Evolutionary conservation across 331 rosid genomes (phyloP).

Genomic region (Erythrophleum ivorense): DNA sequence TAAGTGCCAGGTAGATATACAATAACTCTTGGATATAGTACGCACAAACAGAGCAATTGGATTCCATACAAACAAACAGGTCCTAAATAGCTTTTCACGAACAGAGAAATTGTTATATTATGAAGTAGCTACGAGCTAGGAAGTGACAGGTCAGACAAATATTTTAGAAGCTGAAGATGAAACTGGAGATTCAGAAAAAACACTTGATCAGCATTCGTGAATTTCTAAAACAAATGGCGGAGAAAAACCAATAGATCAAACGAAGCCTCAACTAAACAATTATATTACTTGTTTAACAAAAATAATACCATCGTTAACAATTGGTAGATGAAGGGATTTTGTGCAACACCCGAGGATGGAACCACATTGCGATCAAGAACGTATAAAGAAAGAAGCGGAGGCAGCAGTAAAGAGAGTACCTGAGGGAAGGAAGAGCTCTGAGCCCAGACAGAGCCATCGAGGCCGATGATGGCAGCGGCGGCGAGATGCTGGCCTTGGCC

Average conservation of each 20-base stretch:
- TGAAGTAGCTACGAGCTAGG: background rate
- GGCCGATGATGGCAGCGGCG: conserved; percentile 82
- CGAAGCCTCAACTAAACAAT: background rate
- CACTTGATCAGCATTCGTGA: background rate
- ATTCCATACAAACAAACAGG: background rate
- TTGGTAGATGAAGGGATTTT: too few species aligned
- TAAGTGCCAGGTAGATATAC: background rate
- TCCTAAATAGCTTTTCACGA: background rate
- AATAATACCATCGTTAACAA: too few species aligned
- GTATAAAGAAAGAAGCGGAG: background rate
- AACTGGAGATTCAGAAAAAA: too few species aligned
- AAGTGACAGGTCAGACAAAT: too few species aligned
- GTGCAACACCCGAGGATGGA: too few species aligned
- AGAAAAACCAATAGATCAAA: background rate
- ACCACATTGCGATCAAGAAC: background rate
- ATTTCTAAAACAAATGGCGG: background rate
- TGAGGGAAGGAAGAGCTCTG: conserved; percentile 88
- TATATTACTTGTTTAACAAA: background rate
- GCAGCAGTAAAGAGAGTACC: conserved; percentile 34
- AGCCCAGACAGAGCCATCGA: conserved; percentile 93
- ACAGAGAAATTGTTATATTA: too few species aligned
- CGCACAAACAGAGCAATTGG: background rate
- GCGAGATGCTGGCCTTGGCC: conserved; percentile 87
- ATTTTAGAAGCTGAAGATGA: too few species aligned
- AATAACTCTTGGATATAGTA: background rate